phyloP scores from a whole-genome alignment of 257 asterid genomes.

The Scutellaria minor region DNA sequence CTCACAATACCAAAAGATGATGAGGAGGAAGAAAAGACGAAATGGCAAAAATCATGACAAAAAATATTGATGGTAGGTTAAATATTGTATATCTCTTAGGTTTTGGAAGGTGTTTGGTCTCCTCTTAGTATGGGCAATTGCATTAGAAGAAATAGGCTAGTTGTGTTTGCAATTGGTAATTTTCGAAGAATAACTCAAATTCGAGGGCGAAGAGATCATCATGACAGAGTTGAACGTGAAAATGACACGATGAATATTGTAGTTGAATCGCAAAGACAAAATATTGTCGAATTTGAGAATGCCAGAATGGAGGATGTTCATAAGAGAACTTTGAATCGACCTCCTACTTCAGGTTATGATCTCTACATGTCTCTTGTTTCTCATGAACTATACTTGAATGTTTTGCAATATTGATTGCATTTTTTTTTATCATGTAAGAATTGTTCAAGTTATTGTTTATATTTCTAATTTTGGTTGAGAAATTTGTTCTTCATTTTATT shows the following conservation, averaged over 20 bases:
- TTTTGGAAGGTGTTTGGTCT: constrained; percentile 3
- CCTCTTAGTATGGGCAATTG: constrained; percentile 49
- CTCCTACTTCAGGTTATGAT: constrained; percentile 37
- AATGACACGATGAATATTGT: background rate
- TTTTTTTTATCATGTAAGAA: background rate
- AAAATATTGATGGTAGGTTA: background rate
- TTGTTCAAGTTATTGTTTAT: background rate
- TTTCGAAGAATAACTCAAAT: constrained; percentile 15
- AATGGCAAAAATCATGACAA: constrained; percentile 32
- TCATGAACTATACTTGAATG: too few species aligned
- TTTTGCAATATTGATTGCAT: too few species aligned
- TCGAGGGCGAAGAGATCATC: constrained; percentile 2
- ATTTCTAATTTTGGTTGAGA: background rate
- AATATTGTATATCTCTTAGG: constrained; percentile 9
- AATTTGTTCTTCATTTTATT: background rate
- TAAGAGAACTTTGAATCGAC: constrained; percentile 14
- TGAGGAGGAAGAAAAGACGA: constrained; percentile 27
- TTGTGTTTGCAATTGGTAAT: constrained; percentile 18
- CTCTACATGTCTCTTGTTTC: too few species aligned
- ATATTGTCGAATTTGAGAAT: background rate
- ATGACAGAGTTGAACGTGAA: background rate
- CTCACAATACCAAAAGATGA: background rate
- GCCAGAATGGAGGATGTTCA: background rate
- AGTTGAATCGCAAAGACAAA: constrained; percentile 2
- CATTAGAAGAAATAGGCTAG: constrained; percentile 34